Conservation (phyloP, 2,329 filamentous ascomycete species). For the Fusarium fracticaudum region DNA sequence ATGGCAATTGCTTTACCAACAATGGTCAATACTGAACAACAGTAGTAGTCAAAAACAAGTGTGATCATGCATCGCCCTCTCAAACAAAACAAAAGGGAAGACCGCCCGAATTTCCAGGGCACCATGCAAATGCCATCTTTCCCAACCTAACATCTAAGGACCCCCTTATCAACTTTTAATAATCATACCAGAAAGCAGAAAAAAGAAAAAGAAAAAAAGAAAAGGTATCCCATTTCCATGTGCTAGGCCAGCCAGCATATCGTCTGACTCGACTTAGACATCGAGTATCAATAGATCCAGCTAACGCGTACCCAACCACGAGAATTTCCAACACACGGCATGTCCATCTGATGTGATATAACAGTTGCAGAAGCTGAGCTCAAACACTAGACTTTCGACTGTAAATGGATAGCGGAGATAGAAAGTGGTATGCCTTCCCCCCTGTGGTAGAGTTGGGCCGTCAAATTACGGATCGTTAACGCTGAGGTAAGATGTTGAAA, state of each 20-base stretch:
- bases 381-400: conserved; percentile 12
- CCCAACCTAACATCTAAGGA: conserved; percentile 21
- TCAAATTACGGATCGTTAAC: conserved; percentile 23
- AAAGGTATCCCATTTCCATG: neutral
- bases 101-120: conserved; percentile 10
- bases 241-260: conserved; percentile 14
- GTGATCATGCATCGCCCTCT: neutral
- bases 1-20: neutral
- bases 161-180: conserved; percentile 14
- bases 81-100: neutral
- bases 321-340: neutral
- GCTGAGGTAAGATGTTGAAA: conserved; percentile 34
- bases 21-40: neutral
- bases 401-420: neutral
- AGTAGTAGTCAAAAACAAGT: conserved; percentile 7
- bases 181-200: neutral
- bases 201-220: neutral
- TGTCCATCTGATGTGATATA: neutral
- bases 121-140: conserved; percentile 37
- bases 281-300: neutral
- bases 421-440: conserved; percentile 22
- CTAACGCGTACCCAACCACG: neutral
- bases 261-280: neutral
- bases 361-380: neutral
- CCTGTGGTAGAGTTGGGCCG: conserved; percentile 5